Base-by-base conservation (phyloP, 1,284 basidiomycete species). In the Mycena sp. region DNA sequence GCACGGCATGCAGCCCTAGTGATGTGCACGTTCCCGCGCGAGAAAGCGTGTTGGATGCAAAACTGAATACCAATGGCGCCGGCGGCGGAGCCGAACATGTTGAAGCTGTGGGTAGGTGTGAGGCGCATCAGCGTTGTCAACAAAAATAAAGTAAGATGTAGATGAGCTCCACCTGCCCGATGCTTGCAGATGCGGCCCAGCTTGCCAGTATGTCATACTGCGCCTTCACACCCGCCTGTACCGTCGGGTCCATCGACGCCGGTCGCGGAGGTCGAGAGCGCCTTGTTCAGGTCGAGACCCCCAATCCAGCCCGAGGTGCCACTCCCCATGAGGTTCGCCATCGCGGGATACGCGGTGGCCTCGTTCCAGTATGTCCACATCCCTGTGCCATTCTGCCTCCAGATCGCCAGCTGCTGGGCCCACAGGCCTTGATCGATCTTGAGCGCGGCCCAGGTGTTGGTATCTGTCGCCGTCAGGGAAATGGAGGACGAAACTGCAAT, bases 91-190 rank as follows among this genome's bases (percentile, higher is more conserved):
- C 66, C 66, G 41, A 63, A 53, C 63, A 67, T 67, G 37, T 64
- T 67, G 40, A 64, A 67, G 50, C 64, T 65, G 46, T 6, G n/a
- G 14, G 17, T 17, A 10, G 7, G 7, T 17, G 6, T 6, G 32
- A 17, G 26, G 28, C 2, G 6, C 3, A 6, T 44, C 28, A 51
- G 44, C 28, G 11, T 9, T n/a, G 43, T 12, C 16, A 21, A 29
- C 11, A 23, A 25, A 26, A 23, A 44, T 19, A 25, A 35, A 2
- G 17, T 14, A 37, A 2, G n/a, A 60, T 58, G 6, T 40, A 65
- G 59, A 67, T 67, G 21, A 92, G 78, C 74, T 92, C 89, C 28
- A 90, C 77, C 67, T 87, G 81, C 0, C 85, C 88, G 52, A 85
- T 79, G 59, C 83, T 74, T 26, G 90, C 68, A 35, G 77, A 78